Base-by-base conservation (phyloP, 805 yeast species). In the Metschnikowia gelsemii region DNA sequence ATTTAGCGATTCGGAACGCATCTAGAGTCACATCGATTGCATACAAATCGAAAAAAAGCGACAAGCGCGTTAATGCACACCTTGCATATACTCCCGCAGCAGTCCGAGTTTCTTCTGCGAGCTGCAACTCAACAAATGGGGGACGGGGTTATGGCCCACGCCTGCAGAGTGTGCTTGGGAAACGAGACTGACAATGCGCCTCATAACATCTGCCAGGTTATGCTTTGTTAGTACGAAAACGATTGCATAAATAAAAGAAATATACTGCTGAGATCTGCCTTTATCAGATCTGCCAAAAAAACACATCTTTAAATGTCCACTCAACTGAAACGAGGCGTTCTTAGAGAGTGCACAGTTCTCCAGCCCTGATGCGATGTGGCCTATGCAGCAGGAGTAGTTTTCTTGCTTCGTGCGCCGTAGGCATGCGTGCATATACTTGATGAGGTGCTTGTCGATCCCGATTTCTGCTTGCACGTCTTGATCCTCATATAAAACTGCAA, bases 371-470 rank as follows among this genome's bases (percentile, higher is more conserved):
- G 43, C 43, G 43, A 24, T 28, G 16, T 17, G 17, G 36, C 35
- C 33, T 33, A 33, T 39, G 43, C 43, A 32, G 18, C 26, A 8
- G 22, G 33, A 32, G 43, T 32, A 24, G 35, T 33, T 30, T 19
- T 17, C 32, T 29, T 26, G 19, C 23, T 26, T 30, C 14, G 29
- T 23, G 32, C 33, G 35, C 39, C 43, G 39, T 20, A 40, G 27
- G 43, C 28, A 26, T 18, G 31, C 31, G 17, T 40, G 43, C 43
- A 40, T 40, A 40, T 35, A 40, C 39, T 31, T 29, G 27, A 28
- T 21, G 31, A 40, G 39, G 25, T 22, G 34, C 43, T 25, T 40
- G 43, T 40, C 38, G 43, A 40, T 40, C 43, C 43, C 43, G 42
- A 40, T 29, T 27, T 35, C 43, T 40, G 35, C 35, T 22, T 13